Evolutionary conservation across 768 basidiomycete genomes (phyloP), one percentile per base, ranked within the genome.

Genomic region (Russula abietina): DNA sequence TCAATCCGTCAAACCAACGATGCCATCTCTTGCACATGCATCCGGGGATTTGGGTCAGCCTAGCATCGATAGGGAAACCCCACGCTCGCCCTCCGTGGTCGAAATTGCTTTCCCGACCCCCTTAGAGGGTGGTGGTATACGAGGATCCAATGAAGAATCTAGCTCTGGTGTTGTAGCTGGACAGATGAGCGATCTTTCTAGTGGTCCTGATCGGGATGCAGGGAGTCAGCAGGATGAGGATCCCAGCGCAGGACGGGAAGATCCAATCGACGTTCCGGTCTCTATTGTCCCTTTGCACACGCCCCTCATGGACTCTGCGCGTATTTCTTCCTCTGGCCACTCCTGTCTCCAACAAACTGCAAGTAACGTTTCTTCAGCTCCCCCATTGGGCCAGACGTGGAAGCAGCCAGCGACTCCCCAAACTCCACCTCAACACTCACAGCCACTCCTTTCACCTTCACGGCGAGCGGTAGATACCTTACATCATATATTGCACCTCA

Each of bases 401-500:
- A 30, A 3, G 14, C 41, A 19, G 19, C 30, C 57, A 30, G 26
- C 30, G 45, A 49, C 36, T 5, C 46, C 38, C 5, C 56, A 53
- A 26, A 2, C 17, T n/a, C 39, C 57, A 10, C 26, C 46, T 41
- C 58, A 49, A 51, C 38, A 41, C 17, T 28, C 58, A 16, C 10
- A 32, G n/a, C 1, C 38, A 10, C 30, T 19, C 9, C 32, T 24
- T n/a, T 56, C 61, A 22, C 48, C 63, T 10, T 64, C 63, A 11
- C 63, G 38, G 54, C 30, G 48, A 41, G 58, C 63, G 12, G 22
- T 45, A 12, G 22, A 56, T 33, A 45, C 54, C 26, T 28, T 64
- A 32, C 48, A 48, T 6, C 46, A 60, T 24, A 64, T 64, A 28
- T 30, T 64, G 3, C 38, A 39, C 19, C 48, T 59, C 48, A 64